Base-by-base conservation (phyloP, 2,329 filamentous ascomycete genomes). In the Aspergillus luchuensis region DNA sequence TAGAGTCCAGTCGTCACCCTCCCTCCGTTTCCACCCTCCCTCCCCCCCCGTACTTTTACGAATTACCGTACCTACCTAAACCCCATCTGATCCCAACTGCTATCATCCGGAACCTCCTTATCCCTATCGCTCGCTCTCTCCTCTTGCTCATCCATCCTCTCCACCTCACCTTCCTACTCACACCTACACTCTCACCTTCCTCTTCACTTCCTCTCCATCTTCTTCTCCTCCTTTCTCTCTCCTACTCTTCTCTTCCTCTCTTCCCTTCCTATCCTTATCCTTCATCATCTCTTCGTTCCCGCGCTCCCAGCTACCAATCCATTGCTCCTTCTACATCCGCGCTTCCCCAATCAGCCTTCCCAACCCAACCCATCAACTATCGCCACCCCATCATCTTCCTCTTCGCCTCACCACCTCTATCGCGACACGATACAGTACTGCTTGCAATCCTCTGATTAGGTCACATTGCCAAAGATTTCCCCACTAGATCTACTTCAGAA, bases 151-250 rank as follows among this genome's bases (percentile, higher is more conserved):
- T 58, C 41, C 52, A 48, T 52, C 61, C 23, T 56, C 56, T 55
- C 58, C 47, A 57, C 57, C 10, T 48, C 58, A 62, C 53, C 50
- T 58, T 62, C 33, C 45, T 47, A 54, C 60, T 52, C 59, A 58
- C 60, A 58, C 60, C 63, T 63, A 63, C 67, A 30, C 28, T 30
- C 65, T 30, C 65, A 51, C 62, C 61, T 58, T 61, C 61, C 57
- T 59, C 61, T 60, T 60, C 60, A 57, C 52, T 52, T 58, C 60
- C 57, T 60, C 28, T 61, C 61, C 62, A 54, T 66, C 66, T 64
- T 62, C 58, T 56, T 57, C 59, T 63, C 57, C 61, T 66, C 60
- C 62, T 63, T 63, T 63, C 54, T 60, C 61, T 58, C 59, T 50
- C 58, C 58, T 60, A 61, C 54, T 62, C 54, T 57, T 30, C 28